Base-by-base conservation (phyloP, 2,329 filamentous ascomycete species). In the Trichoderma sp. region DNA sequence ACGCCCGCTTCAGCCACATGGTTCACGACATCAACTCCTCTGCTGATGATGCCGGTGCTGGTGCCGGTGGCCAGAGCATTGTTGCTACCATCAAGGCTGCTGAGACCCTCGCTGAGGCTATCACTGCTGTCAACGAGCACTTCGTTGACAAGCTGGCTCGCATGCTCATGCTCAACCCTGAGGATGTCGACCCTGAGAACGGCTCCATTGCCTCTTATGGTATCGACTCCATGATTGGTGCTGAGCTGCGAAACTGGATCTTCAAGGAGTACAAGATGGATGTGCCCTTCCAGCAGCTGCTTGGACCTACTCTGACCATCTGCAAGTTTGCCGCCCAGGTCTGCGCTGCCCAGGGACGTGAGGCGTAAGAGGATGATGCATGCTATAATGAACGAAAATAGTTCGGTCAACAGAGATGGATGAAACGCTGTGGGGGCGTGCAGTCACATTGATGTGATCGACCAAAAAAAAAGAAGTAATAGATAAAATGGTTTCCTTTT, bases 211-310 rank as follows among this genome's bases (percentile, higher is more conserved):
- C 80, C 3, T 76, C 71, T 21, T 83, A 84, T 67, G 83, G 83
- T 2, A 68, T 85, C 1, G 84, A 85, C 76, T 82, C 80, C 76
- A 84, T 85, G 83, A 80, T 84, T 21, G 83, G 82, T 1, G 80
- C 82, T 1, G 83, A 85, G 79, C 69, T 85, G 56, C 78, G 83
- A 27, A 83, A 80, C 35, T 83, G 83, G 81, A 77, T 84, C 21
- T 84, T 83, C 79, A 82, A 80, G 59, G 82, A 84, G 76, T 83
- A 80, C 45, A 78, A 81, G 18, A 78, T 85, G 1, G 84, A 87
- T 75, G 79, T 85, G 38, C 83, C 83, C 1, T 85, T 85, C 72
- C 83, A 84, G 78, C 79, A 84, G 72, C 79, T 85, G n/a, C 79
- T 85, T 21, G 81, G 77, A 1, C 77, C 81, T 2, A 80, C 77